phyloP scores from a whole-genome alignment of 352 stramenopile genomes.

The Sclerospora graminicola region DNA sequence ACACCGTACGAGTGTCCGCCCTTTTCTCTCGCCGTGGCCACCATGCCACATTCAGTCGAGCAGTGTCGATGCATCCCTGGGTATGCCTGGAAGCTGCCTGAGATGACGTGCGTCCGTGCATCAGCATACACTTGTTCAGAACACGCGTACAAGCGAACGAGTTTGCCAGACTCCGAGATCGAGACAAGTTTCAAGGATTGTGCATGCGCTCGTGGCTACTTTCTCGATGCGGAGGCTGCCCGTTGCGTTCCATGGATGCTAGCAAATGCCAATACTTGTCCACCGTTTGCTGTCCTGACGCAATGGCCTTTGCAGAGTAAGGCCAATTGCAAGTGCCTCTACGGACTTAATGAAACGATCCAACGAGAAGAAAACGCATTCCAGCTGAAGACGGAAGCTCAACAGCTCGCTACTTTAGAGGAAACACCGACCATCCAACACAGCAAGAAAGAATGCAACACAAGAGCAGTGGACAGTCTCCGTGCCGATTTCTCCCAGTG shows the following conservation, averaged over 20 bases:
- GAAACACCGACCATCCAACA: too few species aligned
- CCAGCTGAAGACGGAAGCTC: not conserved
- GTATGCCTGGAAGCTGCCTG: conserved; percentile 59
- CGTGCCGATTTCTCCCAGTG: too few species aligned
- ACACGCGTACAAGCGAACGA: conserved; percentile 35
- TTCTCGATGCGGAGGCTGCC: conserved; percentile 13
- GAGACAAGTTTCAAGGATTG: too few species aligned
- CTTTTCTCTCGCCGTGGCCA: conserved; percentile 45
- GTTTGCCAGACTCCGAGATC: too few species aligned
- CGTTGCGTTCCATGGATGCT: conserved; percentile 61
- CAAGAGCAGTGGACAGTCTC: too few species aligned
- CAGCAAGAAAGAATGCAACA: too few species aligned
- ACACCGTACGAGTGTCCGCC: conserved; percentile 39
- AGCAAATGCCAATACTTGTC: conserved; percentile 55
- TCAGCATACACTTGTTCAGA: conserved; percentile 52
- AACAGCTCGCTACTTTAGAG: conserved; percentile 9
- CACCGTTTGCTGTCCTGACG: conserved; percentile 41
- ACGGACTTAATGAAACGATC: conserved; percentile 31
- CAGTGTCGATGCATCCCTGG: conserved; percentile 70
- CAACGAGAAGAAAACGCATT: conserved; percentile 7
- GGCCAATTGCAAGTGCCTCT: conserved; percentile 64
- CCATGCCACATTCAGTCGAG: conserved; percentile 48
- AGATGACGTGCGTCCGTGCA: conserved; percentile 49
- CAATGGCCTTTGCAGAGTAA: conserved; percentile 73
- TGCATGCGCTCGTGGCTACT: too few species aligned